phyloP scores from a whole-genome alignment of 2,329 filamentous ascomycete genomes.

The Akanthomyces muscarius region DNA sequence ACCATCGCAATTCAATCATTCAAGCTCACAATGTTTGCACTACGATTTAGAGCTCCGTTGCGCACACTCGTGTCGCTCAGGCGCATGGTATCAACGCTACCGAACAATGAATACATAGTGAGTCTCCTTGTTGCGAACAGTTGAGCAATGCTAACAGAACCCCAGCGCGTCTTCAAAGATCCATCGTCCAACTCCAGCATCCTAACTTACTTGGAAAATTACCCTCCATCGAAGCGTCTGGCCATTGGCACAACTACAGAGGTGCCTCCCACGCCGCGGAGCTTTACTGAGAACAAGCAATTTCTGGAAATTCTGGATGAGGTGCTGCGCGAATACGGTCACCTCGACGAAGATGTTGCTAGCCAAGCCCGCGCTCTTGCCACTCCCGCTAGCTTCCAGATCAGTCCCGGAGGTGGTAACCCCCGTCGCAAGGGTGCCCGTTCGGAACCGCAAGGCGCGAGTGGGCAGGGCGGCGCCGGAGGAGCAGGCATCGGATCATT shows the following conservation, averaged over 20 bases:
- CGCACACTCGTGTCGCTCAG: conserved; percentile 17
- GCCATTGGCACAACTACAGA: conserved; percentile 56
- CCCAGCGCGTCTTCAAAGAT: conserved; percentile 55
- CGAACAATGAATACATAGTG: conserved; percentile 53
- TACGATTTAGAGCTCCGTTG: background rate
- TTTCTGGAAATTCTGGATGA: conserved; percentile 58
- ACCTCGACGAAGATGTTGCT: conserved; percentile 51
- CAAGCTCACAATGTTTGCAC: conserved; percentile 6
- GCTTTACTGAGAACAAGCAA: conserved; percentile 55
- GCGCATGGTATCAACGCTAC: conserved; percentile 43
- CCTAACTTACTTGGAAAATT: conserved; percentile 56
- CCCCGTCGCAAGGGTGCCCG: conserved; percentile 34
- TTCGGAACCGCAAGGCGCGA: conserved; percentile 44
- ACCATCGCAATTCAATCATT: background rate
- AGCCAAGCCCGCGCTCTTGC: conserved; percentile 59
- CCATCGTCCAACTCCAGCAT: conserved; percentile 45
- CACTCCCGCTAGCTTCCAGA: conserved; percentile 49
- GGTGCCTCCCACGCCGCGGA: conserved; percentile 57
- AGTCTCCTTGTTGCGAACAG: conserved; percentile 24
- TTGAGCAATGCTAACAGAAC: conserved; percentile 18
- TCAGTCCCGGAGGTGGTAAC: conserved; percentile 50
- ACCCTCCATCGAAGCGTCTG: conserved; percentile 50
- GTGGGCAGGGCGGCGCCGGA: conserved; percentile 58
- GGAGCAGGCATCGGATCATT: conserved; percentile 58
- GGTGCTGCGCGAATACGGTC: conserved; percentile 52